phyloP scores from a whole-genome alignment of 106 monocot species.

The Apostasia ramifera region DNA sequence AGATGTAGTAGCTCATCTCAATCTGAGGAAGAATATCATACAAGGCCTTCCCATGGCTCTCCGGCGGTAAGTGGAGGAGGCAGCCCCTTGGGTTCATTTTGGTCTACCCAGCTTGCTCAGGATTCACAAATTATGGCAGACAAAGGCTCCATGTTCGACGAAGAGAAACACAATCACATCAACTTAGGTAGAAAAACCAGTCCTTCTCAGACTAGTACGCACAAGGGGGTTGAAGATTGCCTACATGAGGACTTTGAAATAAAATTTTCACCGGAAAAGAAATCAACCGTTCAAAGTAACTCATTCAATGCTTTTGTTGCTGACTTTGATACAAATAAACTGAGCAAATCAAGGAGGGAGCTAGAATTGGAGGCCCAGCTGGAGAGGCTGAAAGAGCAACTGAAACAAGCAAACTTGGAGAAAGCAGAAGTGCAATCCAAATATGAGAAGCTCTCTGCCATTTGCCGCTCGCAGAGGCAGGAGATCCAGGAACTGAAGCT shows the following conservation, averaged over 20 bases:
- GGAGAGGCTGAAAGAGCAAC: conserved; percentile 59
- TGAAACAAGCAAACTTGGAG: conserved; percentile 70
- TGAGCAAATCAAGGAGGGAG: conserved; percentile 16
- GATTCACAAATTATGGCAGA: conserved; percentile 29
- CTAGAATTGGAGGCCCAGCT: conserved; percentile 56
- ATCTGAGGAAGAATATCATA: neutral
- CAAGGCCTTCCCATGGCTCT: too few species aligned
- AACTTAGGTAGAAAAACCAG: conserved; percentile 17
- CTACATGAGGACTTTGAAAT: conserved; percentile 67
- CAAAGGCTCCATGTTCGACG: conserved; percentile 40
- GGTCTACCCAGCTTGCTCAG: conserved; percentile 70
- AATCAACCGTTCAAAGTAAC: conserved; percentile 30
- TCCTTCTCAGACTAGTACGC: conserved; percentile 10
- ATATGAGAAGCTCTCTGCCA: conserved; percentile 85
- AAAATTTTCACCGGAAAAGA: conserved; percentile 48
- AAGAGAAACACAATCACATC: conserved; percentile 37
- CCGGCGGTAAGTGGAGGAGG: conserved; percentile 18
- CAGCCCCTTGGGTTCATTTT: conserved; percentile 62
- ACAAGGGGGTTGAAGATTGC: conserved; percentile 17
- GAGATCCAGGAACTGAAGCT: conserved; percentile 90
- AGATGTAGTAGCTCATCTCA: conserved; percentile 15
- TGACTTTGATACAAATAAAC: conserved; percentile 44
- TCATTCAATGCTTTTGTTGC: conserved; percentile 59
- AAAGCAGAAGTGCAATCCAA: conserved; percentile 72
- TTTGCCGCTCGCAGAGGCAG: conserved; percentile 86